Percentiles rank a stretch among this genome's conserved stretches.
phyloP scores from a whole-genome alignment of 805 yeast genomes.

The Schwanniomyces pseudopolymorphus region DNA sequence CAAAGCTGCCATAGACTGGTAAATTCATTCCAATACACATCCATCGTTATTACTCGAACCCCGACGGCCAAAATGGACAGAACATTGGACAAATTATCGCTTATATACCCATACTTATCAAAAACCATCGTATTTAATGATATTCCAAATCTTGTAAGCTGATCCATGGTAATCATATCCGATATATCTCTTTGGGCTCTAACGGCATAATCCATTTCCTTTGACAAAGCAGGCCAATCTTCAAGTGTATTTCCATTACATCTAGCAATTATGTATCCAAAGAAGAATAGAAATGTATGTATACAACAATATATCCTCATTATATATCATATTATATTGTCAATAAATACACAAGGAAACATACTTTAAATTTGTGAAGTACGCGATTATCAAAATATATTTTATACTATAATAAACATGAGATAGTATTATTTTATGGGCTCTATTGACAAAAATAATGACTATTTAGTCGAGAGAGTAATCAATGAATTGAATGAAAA shows the following conservation, averaged over 20 bases:
- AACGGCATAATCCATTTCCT: conserved; percentile 15
- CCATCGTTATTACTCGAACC: conserved; percentile 46
- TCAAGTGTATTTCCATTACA: not conserved
- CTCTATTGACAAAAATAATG: not conserved
- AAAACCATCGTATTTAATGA: conserved; percentile 29
- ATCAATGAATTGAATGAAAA: conserved; percentile 28
- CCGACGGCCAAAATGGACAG: conserved; percentile 41
- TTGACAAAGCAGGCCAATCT: conserved; percentile 15
- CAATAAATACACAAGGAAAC: not conserved
- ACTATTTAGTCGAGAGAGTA: not conserved
- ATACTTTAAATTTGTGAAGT: not conserved
- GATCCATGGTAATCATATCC: conserved; percentile 30
- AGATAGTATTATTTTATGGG: not conserved
- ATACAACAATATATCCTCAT: not conserved
- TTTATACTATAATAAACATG: not conserved
- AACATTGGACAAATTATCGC: conserved; percentile 14
- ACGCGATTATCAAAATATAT: not conserved
- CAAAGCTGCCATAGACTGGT: conserved; percentile 52
- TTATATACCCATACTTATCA: conserved; percentile 27
- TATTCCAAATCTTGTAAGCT: conserved; percentile 30
- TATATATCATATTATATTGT: not conserved
- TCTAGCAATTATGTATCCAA: not conserved
- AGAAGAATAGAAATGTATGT: not conserved
- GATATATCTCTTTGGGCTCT: conserved; percentile 39
- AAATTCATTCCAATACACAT: conserved; percentile 55